Evolutionary conservation across 2,329 filamentous ascomycete species (phyloP).

Genomic region (Fusarium lyarnte): DNA sequence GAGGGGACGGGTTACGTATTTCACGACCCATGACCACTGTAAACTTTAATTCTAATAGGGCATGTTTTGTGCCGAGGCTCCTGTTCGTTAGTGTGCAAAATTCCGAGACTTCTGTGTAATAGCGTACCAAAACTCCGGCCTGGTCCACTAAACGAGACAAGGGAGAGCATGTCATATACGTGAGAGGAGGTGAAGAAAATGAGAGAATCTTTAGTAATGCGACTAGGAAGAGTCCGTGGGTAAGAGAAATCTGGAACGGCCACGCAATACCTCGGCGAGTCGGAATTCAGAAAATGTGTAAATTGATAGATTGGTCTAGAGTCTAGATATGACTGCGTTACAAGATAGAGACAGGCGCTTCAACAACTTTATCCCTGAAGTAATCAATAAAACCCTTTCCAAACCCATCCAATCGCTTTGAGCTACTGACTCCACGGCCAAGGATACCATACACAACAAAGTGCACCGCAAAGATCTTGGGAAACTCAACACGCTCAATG

Average conservation of each 20-base stretch:
- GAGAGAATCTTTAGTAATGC: fast-evolving
- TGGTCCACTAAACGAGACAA: no score
- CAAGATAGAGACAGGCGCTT: background rate
- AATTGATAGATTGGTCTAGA: background rate
- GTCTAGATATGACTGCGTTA: background rate
- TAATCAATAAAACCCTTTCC: background rate
- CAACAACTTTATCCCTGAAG: background rate
- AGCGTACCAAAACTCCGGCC: background rate
- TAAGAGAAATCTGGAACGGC: background rate
- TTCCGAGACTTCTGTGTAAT: background rate
- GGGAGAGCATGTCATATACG: background rate
- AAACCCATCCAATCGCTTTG: background rate
- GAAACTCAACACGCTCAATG: background rate
- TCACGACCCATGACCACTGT: background rate
- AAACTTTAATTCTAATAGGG: background rate
- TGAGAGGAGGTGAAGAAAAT: no score
- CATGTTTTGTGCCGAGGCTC: background rate
- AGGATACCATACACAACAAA: background rate
- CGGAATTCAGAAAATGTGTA: background rate
- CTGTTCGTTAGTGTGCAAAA: background rate
- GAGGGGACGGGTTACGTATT: background rate
- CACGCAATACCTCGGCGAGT: background rate
- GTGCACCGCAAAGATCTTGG: background rate
- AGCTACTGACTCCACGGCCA: background rate
- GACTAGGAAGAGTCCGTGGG: fast-evolving